Percentiles rank a stretch among this genome's conserved stretches.
phyloP scores from a whole-genome alignment of 2,329 filamentous ascomycete genomes.

The Claviceps sorghi region DNA sequence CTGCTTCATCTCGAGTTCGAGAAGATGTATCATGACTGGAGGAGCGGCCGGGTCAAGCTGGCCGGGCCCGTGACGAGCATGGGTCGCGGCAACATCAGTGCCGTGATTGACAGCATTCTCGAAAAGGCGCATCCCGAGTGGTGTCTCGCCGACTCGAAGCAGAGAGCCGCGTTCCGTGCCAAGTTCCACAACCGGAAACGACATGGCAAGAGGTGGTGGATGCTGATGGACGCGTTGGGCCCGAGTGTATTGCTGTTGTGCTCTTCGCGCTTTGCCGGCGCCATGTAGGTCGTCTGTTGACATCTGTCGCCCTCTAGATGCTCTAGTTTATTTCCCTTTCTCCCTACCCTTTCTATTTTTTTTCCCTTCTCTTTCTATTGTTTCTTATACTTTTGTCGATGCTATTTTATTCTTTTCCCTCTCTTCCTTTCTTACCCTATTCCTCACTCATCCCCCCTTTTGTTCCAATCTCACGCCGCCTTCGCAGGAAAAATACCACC shows the following conservation, averaged over 20 bases:
- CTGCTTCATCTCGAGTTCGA: neutral
- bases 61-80: neutral
- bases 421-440: neutral
- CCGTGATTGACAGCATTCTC: neutral
- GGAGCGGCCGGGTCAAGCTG: neutral
- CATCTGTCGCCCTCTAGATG: too few relatives aligned
- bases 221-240: neutral
- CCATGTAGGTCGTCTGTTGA: neutral
- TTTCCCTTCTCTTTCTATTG: neutral
- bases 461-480: neutral
- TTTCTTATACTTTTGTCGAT: too few relatives aligned
- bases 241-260: neutral
- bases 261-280: neutral
- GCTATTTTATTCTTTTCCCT: neutral
- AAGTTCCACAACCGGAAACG: neutral
- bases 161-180: neutral
- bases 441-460: neutral
- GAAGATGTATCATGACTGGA: neutral
- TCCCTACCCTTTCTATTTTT: neutral
- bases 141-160: neutral
- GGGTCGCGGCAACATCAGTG: neutral
- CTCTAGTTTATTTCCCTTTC: too few relatives aligned
- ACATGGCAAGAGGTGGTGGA: constrained; percentile 1
- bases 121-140: neutral
- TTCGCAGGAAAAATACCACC: neutral